These are phyloP conservation scores for Pyrus pyrifolia DNA, from an alignment of 306 rosid genomes.

Conservation along the genomic window DNA sequence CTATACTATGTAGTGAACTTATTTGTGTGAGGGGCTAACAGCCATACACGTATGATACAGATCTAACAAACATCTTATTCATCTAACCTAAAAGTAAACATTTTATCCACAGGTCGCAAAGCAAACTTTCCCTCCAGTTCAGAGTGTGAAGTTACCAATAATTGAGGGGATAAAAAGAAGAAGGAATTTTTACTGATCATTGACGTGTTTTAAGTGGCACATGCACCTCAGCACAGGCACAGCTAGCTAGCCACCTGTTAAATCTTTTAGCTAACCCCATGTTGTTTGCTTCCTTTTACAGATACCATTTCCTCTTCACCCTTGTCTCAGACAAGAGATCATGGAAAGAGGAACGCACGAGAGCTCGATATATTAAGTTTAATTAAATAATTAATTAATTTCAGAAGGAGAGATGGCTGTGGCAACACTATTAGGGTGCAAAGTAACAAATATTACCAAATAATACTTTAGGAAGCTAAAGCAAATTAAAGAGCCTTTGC, in stretches of 20 bases:
- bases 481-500: conserved; percentile 2
- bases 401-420: conserved; percentile 2
- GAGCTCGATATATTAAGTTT: conserved; percentile 1
- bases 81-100: neutral
- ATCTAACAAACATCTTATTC: neutral
- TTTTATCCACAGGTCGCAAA: neutral
- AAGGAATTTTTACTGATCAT: neutral
- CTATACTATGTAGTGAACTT: neutral
- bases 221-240: too few species aligned
- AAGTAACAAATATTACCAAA: neutral
- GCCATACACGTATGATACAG: neutral
- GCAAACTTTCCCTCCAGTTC: neutral
- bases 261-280: neutral
- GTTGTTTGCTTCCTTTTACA: conserved; percentile 8
- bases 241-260: neutral
- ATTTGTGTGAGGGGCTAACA: neutral
- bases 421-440: conserved; percentile 25
- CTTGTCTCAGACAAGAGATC: conserved; percentile 24
- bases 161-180: neutral
- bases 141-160: neutral
- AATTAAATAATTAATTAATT: neutral
- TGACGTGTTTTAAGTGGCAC: neutral
- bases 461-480: conserved; percentile 12
- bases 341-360: conserved; percentile 23
- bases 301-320: conserved; percentile 25